Evolutionary conservation across 192 early-diverging fungal genomes (phyloP), one percentile per base, ranked within the genome.

Genomic region (Tieghemiomyces parasiticus): DNA sequence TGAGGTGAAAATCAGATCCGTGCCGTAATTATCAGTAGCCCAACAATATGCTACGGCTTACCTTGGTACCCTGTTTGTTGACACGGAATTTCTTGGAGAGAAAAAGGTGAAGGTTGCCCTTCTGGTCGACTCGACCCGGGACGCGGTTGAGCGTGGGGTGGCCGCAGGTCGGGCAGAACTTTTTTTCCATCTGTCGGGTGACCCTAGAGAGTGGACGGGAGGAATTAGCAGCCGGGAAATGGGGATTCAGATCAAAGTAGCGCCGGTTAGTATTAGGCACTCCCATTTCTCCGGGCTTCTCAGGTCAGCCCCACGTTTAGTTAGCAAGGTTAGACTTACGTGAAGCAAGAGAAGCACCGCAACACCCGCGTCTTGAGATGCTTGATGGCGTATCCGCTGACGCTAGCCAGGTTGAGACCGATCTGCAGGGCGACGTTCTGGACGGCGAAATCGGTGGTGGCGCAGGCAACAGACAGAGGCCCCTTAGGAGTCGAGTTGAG

Each of bases 101-200:
- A 60, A 92, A 88, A 46, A 88, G 84, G 24, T 76, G 79, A 24
- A 91, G 75, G 14, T 82, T 77, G 33, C 95, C 95, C 58, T 88
- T 74, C 29, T 78, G 70, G 49, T 90, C 89, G 0, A 93, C 86
- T 30, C 76, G 82, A 22, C 83, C 82, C 9, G 92, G 81, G 22
- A 87, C 87, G 46, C 92, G 77, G 64, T 85, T 88, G 35, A 98
- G 75, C 0, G 93, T 88, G 38, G 88, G 67, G 66, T 87, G 82
- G 61, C 95, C 95, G 71, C 95, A 98, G 32, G 77, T 73, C 4
- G 92, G 84, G 71, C 95, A 98, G 68, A 98, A 98, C 70, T 90
- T 79, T 69, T 83, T 87, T 34, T 79, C 77, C 90, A 94, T 92
- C 49, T 92, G 79, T 13, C 72, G 75, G 0, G 90, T 95, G 33